Percentiles rank a stretch among this genome's conserved stretches.
These are phyloP conservation scores for Cystofilobasidium bisporidii DNA, from an alignment of 768 basidiomycete genomes.

Conservation along the genomic window DNA sequence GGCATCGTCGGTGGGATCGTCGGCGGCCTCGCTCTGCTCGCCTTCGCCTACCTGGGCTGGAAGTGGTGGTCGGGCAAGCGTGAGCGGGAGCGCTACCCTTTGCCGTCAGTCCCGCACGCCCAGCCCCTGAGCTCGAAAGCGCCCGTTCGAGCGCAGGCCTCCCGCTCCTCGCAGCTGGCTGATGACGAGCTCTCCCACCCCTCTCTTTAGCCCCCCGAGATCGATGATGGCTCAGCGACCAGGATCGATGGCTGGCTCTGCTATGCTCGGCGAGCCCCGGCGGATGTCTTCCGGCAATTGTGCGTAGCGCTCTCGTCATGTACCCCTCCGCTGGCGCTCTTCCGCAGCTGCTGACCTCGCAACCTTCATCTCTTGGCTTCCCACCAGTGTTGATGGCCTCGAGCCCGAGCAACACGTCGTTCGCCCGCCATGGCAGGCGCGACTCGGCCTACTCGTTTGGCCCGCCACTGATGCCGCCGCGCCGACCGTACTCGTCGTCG, in stretches of 20 bases:
- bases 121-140: background rate
- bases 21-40: background rate
- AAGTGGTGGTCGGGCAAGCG: background rate
- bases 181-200: background rate
- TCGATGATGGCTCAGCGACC: background rate
- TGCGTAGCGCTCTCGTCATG: conserved; percentile 1
- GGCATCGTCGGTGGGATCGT: conserved; percentile 7
- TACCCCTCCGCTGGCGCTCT: background rate
- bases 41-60: background rate
- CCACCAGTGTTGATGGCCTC: conserved; percentile 3
- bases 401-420: background rate
- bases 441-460: too few relatives aligned
- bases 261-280: background rate
- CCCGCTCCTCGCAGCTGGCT: too few relatives aligned
- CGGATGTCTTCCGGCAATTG: background rate
- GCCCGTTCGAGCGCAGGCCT: too few relatives aligned
- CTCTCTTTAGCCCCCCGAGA: background rate
- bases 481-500: too few relatives aligned
- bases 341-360: too few relatives aligned
- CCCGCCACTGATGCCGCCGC: too few relatives aligned
- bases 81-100: conserved; percentile 3
- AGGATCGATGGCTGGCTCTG: background rate
- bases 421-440: too few relatives aligned
- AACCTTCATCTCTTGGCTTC: background rate
- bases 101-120: conserved; percentile 3